Evolutionary conservation across 2,329 filamentous ascomycete species (phyloP).

Genomic region (Penicillium sp.): DNA sequence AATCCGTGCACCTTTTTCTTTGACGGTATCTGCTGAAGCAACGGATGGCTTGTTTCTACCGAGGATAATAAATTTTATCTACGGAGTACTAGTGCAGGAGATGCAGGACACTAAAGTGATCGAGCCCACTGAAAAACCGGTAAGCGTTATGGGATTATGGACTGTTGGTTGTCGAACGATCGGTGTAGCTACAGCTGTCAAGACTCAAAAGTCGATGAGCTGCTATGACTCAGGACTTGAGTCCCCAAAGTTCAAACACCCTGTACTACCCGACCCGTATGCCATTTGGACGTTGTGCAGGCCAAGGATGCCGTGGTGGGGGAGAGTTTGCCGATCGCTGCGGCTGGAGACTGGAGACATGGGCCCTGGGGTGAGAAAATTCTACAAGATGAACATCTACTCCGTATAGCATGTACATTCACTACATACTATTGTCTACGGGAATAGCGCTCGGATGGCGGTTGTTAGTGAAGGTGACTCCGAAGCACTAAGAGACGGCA

Average conservation of each 20-base stretch:
- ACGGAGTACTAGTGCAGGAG: neutral
- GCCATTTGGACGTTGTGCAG: conserved; percentile 21
- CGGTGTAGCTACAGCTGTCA: neutral
- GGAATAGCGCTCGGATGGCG: neutral
- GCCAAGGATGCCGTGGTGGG: conserved; percentile 15
- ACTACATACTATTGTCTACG: neutral
- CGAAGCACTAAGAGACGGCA: neutral
- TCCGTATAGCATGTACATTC: too few relatives aligned
- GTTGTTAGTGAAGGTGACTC: neutral
- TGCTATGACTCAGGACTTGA: neutral
- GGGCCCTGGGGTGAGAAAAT: neutral
- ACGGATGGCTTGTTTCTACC: neutral
- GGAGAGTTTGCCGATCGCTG: conserved; percentile 22
- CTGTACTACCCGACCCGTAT: conserved; percentile 27
- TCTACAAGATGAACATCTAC: too few relatives aligned
- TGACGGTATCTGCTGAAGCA: neutral
- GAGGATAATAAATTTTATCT: neutral
- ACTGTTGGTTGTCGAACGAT: neutral
- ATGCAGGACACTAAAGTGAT: neutral
- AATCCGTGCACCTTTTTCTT: neutral
- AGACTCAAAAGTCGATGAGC: neutral
- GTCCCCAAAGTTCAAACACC: neutral
- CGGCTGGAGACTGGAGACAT: conserved; percentile 5
- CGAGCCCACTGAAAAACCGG: neutral
- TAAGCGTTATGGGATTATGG: neutral